Evolutionary conservation across 176 grass and related monocot genomes (phyloP), one percentile per base, ranked within the genome.

Genomic region (Avena sativa): DNA sequence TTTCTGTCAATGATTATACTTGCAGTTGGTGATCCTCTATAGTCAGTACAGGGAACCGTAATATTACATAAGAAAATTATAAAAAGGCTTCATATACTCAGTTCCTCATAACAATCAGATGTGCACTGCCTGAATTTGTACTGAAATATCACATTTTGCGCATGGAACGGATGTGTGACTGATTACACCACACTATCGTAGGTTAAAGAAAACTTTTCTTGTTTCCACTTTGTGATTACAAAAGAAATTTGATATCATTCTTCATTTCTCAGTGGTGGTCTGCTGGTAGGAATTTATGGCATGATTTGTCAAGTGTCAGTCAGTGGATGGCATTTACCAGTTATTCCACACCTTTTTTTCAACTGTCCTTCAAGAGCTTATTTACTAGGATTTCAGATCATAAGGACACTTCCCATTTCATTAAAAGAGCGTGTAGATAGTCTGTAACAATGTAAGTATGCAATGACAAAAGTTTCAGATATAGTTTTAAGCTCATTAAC

Each of bases 221-320:
- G 36, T 58, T 79, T 32, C 23, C 30, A 59, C 17, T 80, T 53
- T 72, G 25, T 46, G 58, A 50, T 63, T 60, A 32, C 19, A 87
- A n/a, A 81, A 64, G 38, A 0, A 4, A 73, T 73, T 64, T 75
- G 70, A 32, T 64, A 9, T 20, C 44, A 55, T 28, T 87, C 12
- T 87, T 57, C 13, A 11, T 66, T 67, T 60, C 44, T 12, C 32
- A 56, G 14, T 74, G 67, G 55, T 8, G 4, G 17, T 74, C 57
- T 48, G 14, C 12, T 81, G 49, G 16, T 56, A 20, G 20, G 49
- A 76, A 76, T 71, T 10, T 23, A 76, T 82, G 71, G 15, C 16
- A 81, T 44, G 51, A 23, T 56, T 11, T 87, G 78, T 62, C 30
- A 75, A 55, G 63, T 87, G 14, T 66, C 43, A 81, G 25, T 25